These are phyloP conservation scores for Annulohypoxylon moriforme DNA, from an alignment of 495 filamentous ascomycete species.

Conservation along the genomic window DNA sequence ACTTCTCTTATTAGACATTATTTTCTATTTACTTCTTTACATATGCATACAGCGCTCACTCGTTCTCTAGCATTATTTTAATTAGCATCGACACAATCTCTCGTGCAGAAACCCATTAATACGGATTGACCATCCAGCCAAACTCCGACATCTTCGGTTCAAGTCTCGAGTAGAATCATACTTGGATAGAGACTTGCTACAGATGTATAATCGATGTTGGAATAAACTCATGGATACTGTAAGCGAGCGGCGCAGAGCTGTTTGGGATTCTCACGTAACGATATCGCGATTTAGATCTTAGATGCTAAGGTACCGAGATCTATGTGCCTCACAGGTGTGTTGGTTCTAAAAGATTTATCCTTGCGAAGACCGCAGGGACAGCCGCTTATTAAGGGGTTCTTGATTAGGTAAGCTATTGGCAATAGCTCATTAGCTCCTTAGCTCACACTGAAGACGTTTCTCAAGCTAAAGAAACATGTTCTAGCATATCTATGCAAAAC, in stretches of 20 bases:
- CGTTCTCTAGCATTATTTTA: too few species aligned
- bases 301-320: neutral
- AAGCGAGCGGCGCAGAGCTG: neutral
- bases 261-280: neutral
- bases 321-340: neutral
- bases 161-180: neutral
- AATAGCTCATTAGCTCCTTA: too few species aligned
- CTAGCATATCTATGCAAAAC: too few species aligned
- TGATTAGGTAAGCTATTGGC: too few species aligned
- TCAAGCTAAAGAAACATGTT: too few species aligned
- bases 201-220: neutral
- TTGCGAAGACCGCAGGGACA: neutral
- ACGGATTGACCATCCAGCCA: too few species aligned
- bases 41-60: too few species aligned
- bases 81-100: too few species aligned
- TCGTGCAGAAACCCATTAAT: too few species aligned
- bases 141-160: too few species aligned
- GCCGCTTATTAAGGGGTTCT: neutral
- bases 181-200: neutral
- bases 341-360: neutral
- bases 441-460: too few species aligned
- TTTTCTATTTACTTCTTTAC: neutral
- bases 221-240: slow-evolving; percentile 1
- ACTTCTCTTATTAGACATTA: neutral
- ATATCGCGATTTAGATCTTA: neutral